Percentiles rank a stretch among this genome's conserved stretches.
Evolutionary conservation across 2,329 filamentous ascomycete genomes (phyloP).

Genomic region (Arthrobotrys megalospora): DNA sequence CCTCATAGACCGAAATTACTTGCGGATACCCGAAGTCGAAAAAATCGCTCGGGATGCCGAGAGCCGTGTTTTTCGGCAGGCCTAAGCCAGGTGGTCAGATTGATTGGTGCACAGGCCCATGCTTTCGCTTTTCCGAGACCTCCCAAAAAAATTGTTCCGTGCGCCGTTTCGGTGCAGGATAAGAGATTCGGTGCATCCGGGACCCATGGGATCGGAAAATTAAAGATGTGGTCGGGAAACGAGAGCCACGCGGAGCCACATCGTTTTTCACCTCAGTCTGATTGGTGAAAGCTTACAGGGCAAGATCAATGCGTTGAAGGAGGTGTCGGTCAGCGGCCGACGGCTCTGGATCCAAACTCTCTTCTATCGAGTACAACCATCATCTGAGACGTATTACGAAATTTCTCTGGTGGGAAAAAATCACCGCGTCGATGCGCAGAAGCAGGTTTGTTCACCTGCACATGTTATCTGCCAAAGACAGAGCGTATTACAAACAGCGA

Average conservation of each 20-base stretch:
- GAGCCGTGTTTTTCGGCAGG: conserved; percentile 32
- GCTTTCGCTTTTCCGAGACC: conserved; percentile 46
- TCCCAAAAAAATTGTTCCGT: conserved; percentile 46
- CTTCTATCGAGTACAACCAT: not conserved
- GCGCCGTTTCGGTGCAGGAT: conserved; percentile 27
- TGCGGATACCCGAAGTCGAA: conserved; percentile 35
- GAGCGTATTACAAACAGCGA: conserved; percentile 13
- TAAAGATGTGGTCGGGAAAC: conserved; percentile 46
- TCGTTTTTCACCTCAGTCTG: conserved; percentile 24
- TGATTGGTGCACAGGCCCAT: conserved; percentile 50
- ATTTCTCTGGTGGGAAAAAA: conserved; percentile 36
- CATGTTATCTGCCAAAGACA: conserved; percentile 28
- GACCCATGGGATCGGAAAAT: conserved; percentile 46
- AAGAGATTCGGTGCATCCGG: conserved; percentile 49
- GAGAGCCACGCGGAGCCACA: conserved; percentile 35
- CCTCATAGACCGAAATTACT: conserved; percentile 36
- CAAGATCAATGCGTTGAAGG: conserved; percentile 6
- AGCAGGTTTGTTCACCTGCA: conserved; percentile 46
- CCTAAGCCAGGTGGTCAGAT: conserved; percentile 24
- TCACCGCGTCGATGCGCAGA: conserved; percentile 19
- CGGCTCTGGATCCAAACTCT: not conserved
- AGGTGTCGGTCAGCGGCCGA: conserved; percentile 51
- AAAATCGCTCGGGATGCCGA: conserved; percentile 61
- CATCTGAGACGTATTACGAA: conserved; percentile 12
- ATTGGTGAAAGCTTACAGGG: conserved; percentile 31